phyloP scores from a whole-genome alignment of 1,284 basidiomycete genomes.

The Trametes hirsuta region DNA sequence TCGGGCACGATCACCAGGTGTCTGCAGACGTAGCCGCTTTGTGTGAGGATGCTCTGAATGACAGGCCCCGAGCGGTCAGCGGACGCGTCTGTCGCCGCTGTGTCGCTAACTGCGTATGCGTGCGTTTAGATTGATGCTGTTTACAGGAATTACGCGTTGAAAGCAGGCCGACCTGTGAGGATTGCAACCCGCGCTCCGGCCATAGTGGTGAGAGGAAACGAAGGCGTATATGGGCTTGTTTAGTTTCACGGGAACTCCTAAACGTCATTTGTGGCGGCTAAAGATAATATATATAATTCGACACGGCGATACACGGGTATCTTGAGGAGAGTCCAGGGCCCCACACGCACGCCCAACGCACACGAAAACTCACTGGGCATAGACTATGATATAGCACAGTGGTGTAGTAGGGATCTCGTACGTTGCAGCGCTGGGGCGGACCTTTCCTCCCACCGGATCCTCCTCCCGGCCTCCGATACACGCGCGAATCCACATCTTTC shows the following conservation, averaged over 20 bases:
- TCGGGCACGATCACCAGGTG: conserved; percentile 58
- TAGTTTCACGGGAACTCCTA: background rate
- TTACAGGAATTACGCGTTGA: background rate
- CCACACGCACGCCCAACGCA: too few species aligned
- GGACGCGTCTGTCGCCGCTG: conserved; percentile 53
- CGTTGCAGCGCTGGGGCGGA: too few species aligned
- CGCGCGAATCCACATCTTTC: background rate
- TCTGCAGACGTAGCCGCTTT: conserved; percentile 44
- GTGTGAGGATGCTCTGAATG: conserved; percentile 53
- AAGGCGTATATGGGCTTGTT: background rate
- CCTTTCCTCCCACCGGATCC: background rate
- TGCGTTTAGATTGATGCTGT: background rate
- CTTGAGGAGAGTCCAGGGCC: background rate
- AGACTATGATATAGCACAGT: too few species aligned
- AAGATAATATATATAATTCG: background rate
- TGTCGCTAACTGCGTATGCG: conserved; percentile 62
- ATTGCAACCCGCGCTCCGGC: conserved; percentile 33
- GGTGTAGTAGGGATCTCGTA: too few species aligned
- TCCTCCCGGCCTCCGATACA: background rate
- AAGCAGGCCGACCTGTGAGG: conserved; percentile 31
- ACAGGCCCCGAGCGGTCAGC: conserved; percentile 69
- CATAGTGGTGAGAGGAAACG: conserved; percentile 24
- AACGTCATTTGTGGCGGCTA: conserved; percentile 5
- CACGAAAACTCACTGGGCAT: too few species aligned
- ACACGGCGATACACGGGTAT: background rate